These are phyloP conservation scores for Filobasidium uniguttulatum DNA, from an alignment of 1,284 basidiomycete species.

Conservation along the genomic window DNA sequence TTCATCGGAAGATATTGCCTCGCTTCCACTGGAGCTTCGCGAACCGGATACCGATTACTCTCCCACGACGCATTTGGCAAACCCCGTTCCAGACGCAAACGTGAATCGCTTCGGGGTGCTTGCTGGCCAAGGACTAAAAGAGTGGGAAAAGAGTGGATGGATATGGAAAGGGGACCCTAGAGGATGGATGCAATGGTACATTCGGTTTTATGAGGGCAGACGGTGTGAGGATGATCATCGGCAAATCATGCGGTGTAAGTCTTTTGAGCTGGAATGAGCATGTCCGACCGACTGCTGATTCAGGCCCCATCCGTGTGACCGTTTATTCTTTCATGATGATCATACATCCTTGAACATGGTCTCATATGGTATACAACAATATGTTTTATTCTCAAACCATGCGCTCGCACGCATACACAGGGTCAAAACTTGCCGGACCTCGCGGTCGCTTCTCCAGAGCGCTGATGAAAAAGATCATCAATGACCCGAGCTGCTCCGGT, in stretches of 20 bases:
- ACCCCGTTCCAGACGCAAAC: constrained; percentile 24
- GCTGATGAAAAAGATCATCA: constrained; percentile 35
- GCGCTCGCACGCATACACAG: constrained; percentile 31
- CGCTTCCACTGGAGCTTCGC: constrained; percentile 3
- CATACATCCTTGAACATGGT: background rate
- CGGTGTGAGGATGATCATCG: constrained; percentile 38
- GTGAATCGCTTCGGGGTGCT: constrained; percentile 37
- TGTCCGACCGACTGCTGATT: no score
- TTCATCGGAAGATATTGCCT: constrained; percentile 15
- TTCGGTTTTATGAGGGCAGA: constrained; percentile 39
- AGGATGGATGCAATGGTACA: constrained; percentile 41
- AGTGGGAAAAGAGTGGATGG: constrained; percentile 42
- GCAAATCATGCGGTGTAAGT: constrained; percentile 38
- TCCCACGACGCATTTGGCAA: constrained; percentile 17
- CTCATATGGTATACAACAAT: constrained; percentile 19
- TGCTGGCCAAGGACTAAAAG: constrained; percentile 38
- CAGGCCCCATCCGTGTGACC: background rate
- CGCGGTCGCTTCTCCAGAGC: constrained; percentile 37
- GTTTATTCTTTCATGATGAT: background rate
- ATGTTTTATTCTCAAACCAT: constrained; percentile 39
- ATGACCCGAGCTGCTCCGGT: constrained; percentile 24
- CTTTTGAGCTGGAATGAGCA: background rate
- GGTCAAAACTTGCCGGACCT: constrained; percentile 40
- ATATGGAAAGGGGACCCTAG: constrained; percentile 38
- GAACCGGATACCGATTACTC: background rate